These are phyloP conservation scores for Flaveria robusta DNA, from an alignment of 129 eudicot species.

Conservation along the genomic window DNA sequence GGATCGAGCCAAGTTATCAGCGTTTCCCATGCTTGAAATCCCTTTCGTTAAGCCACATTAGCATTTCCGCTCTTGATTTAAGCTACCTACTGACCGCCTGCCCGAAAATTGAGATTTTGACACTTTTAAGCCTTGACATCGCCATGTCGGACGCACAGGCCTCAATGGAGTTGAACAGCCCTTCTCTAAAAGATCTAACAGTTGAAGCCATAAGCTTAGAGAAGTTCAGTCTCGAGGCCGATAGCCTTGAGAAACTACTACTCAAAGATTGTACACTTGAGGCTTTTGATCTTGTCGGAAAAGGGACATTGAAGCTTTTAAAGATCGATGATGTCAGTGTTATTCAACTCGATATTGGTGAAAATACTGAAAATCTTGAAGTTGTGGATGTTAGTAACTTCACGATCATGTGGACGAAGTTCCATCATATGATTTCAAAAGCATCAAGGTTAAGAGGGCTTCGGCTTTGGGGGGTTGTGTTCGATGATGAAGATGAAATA, in stretches of 20 bases:
- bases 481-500: slow-evolving; percentile 87
- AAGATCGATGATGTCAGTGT: slow-evolving; percentile 93
- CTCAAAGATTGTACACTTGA: slow-evolving; percentile 89
- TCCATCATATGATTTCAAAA: slow-evolving; percentile 78
- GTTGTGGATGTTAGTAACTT: slow-evolving; percentile 91
- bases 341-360: slow-evolving; percentile 89
- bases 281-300: slow-evolving; percentile 74
- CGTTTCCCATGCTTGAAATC: slow-evolving; percentile 70
- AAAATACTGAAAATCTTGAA: slow-evolving; percentile 80
- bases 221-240: slow-evolving; percentile 77
- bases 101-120: slow-evolving; percentile 67
- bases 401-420: slow-evolving; percentile 90
- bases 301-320: slow-evolving; percentile 62
- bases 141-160: slow-evolving; percentile 89
- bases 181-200: slow-evolving; percentile 60
- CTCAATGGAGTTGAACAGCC: slow-evolving; percentile 71
- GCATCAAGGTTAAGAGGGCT: slow-evolving; percentile 69
- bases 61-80: slow-evolving; percentile 81
- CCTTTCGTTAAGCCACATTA: slow-evolving; percentile 72
- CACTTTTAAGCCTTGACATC: slow-evolving; percentile 68
- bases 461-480: slow-evolving; percentile 87
- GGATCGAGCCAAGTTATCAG: slow-evolving; percentile 80
- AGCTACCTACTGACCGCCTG: slow-evolving; percentile 76
- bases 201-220: slow-evolving; percentile 86
- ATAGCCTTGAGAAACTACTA: slow-evolving; percentile 71